Evolutionary conservation across 148 eudicot genomes (phyloP).

Genomic region (Silene uniflora): DNA sequence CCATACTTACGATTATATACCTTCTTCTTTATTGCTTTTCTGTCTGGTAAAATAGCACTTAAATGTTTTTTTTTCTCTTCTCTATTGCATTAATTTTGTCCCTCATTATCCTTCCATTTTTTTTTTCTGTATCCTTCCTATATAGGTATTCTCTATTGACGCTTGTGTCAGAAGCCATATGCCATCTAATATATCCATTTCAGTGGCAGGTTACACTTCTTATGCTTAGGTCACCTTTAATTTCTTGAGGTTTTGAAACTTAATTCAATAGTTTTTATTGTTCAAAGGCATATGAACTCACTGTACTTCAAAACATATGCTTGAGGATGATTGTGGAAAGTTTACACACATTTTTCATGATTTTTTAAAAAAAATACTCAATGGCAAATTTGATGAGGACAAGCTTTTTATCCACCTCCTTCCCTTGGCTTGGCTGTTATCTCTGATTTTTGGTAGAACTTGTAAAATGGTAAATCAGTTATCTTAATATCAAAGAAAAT

Average conservation of each 20-base stretch:
- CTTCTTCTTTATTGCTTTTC: not conserved
- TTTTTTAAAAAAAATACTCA: too few relatives aligned
- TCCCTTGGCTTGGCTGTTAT: not conserved
- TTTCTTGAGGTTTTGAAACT: not conserved
- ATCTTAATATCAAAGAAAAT: not conserved
- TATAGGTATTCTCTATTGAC: slow-evolving; percentile 87
- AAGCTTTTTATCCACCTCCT: not conserved
- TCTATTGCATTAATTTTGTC: not conserved
- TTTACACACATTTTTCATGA: not conserved
- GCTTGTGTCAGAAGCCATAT: slow-evolving; percentile 90
- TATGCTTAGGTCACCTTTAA: not conserved
- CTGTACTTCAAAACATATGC: not conserved
- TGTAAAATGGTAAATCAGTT: not conserved
- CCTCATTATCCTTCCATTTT: not conserved
- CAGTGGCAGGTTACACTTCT: slow-evolving; percentile 76
- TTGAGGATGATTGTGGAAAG: not conserved
- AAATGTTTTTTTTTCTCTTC: not conserved
- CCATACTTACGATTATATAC: not conserved
- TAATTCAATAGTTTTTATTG: not conserved
- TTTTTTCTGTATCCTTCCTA: not conserved
- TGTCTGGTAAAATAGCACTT: not conserved
- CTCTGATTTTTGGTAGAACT: not conserved
- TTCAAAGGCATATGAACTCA: not conserved
- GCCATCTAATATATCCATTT: slow-evolving; percentile 94
- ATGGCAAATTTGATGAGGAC: not conserved